Evolutionary conservation across 495 filamentous ascomycete genomes (phyloP).

Genomic region (Aspergillus baeticus): DNA sequence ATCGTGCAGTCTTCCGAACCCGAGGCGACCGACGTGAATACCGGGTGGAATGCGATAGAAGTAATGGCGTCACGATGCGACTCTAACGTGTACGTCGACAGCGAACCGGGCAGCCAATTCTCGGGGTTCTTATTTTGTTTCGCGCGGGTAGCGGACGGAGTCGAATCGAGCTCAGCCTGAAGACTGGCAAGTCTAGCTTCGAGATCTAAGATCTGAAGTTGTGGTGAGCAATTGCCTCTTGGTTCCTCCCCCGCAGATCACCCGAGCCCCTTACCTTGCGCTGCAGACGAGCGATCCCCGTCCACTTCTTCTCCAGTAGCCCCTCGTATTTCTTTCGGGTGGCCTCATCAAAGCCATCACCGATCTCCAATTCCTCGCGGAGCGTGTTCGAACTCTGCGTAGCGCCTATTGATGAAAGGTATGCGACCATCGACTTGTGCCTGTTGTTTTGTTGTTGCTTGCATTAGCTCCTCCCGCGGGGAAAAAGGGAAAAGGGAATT

Average conservation of each 20-base stretch:
- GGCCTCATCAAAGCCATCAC: conserved; percentile 69
- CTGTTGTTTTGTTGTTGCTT: too few relatives aligned
- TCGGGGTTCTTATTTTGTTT: conserved; percentile 79
- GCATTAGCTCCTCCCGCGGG: not conserved
- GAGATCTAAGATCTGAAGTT: conserved; percentile 83
- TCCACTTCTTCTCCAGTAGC: conserved; percentile 95
- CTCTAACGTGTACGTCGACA: conserved; percentile 64
- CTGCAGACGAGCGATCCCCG: conserved; percentile 83
- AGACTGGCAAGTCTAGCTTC: conserved; percentile 68
- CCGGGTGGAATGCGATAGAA: conserved; percentile 90
- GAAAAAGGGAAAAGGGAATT: not conserved
- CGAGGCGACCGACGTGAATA: conserved; percentile 88
- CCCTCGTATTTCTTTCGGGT: conserved; percentile 88
- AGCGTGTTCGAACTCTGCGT: conserved; percentile 62
- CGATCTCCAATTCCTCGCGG: conserved; percentile 51
- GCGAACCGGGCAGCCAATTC: conserved; percentile 82
- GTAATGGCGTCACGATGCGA: conserved; percentile 82
- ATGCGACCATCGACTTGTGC: conserved; percentile 87
- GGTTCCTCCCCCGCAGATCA: not conserved
- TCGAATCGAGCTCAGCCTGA: conserved; percentile 79
- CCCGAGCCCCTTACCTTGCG: conserved; percentile 64
- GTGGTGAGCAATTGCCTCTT: not conserved
- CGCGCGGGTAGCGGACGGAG: conserved; percentile 80
- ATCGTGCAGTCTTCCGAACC: conserved; percentile 92
- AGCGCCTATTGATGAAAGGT: conserved; percentile 68